Evolutionary conservation across 148 eudicot genomes (phyloP).

Genomic region (Limonium bicolor): DNA sequence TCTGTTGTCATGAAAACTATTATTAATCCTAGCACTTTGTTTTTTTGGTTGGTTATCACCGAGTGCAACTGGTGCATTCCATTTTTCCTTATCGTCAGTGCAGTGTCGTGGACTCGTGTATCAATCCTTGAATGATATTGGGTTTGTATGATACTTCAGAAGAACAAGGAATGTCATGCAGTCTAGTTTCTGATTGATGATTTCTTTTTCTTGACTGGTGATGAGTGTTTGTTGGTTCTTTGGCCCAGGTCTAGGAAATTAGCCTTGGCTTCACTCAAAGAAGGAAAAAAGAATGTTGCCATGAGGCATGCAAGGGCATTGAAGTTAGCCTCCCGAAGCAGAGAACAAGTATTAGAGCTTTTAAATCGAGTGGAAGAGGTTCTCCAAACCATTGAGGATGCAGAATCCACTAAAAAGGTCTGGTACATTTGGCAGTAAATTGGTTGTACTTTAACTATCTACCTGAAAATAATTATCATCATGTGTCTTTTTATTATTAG

Average conservation of each 20-base stretch:
- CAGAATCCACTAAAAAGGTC: conserved; percentile 79
- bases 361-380: conserved; percentile 69
- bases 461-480: too few relatives aligned
- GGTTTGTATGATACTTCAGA: not conserved
- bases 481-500: not conserved
- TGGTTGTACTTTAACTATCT: not conserved
- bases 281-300: conserved; percentile 48
- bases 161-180: not conserved
- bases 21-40: too few relatives aligned
- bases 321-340: conserved; percentile 51
- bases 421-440: not conserved
- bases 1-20: not conserved
- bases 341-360: conserved; percentile 41
- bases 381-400: conserved; percentile 46
- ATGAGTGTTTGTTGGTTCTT: not conserved
- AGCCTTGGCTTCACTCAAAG: conserved; percentile 49
- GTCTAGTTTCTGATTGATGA: not conserved
- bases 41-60: too few relatives aligned
- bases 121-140: not conserved
- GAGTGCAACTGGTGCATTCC: too few relatives aligned
- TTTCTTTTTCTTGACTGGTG: not conserved
- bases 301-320: conserved; percentile 65
- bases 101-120: not conserved
- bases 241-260: conserved; percentile 34
- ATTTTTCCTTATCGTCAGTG: too few relatives aligned